Base-by-base conservation (phyloP, 2,329 filamentous ascomycete species). In the Nemania sp. region DNA sequence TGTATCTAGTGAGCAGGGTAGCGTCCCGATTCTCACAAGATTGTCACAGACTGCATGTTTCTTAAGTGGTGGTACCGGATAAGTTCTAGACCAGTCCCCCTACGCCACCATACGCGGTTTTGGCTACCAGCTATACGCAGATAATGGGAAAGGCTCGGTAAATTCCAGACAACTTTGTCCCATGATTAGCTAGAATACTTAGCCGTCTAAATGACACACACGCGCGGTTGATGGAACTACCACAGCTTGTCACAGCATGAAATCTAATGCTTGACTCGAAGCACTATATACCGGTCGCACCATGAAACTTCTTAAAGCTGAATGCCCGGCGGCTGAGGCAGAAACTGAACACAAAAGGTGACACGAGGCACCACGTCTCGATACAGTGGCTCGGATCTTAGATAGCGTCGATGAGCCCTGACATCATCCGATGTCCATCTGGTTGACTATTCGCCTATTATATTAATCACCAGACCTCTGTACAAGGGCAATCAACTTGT, bases 351-450 rank as follows among this genome's bases (percentile, higher is more conserved):
- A 68, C 47, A 55, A 67, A 62, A 20, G 51, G n/a, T 32, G 26
- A 3, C 51, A 53, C 47, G 13, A 51, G 22, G 22, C 60, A 62
- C 35, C 38, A 61, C 62, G 67, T 66, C 54, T 60, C 56, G 56
- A 67, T 55, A 52, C 32, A 57, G 27, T 54, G 60, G 27, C n/a
- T 29, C 56, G 52, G 60, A 61, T 24, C 41, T 18, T 45, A n/a
- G 13, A 32, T 24, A 53, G 24, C 15, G 51, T 20, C 27, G 26
- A 53, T 67, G 66, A 13, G 67, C 64, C 59, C 51, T 73, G 72
- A 73, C 70, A 73, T 72, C 63, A 72, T 71, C 70, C 63, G 64
- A 53, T 35, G 22, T 32, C 51, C 18, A 13, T 71, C 68, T 58
- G 62, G 64, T 71, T 60, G 66, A 72, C n/a, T 13, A 51, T 47